Conservation (phyloP, 2,329 filamentous ascomycete genomes). For the Beauveria scarabaeidicola region DNA sequence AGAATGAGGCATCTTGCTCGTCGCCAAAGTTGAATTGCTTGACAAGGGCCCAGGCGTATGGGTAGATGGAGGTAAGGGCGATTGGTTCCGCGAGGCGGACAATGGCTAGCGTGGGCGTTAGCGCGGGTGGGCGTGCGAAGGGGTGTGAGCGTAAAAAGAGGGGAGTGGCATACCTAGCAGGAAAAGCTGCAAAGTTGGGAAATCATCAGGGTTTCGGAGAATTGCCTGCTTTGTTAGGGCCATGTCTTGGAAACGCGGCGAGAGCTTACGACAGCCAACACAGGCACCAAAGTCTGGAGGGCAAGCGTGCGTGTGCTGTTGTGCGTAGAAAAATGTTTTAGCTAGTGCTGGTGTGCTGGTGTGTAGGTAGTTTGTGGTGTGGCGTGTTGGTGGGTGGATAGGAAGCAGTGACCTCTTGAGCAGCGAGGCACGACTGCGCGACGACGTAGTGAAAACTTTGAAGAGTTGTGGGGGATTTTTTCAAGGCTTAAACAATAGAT, state of each 20-base stretch:
- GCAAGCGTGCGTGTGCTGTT: conserved; percentile 17
- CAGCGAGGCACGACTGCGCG: neutral
- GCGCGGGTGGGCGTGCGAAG: conserved; percentile 1
- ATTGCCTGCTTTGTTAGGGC: conserved; percentile 41
- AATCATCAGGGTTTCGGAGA: conserved; percentile 59
- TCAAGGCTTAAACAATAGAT: neutral
- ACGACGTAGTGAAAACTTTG: neutral
- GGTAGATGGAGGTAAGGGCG: conserved; percentile 86
- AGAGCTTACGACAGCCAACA: conserved; percentile 37
- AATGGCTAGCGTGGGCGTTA: conserved; percentile 52
- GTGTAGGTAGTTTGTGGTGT: neutral
- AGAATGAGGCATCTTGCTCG: conserved; percentile 72
- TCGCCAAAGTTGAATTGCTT: conserved; percentile 66
- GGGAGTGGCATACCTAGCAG: conserved; percentile 57
- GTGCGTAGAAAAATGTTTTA: conserved; percentile 12
- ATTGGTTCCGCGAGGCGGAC: conserved; percentile 89
- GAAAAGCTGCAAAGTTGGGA: conserved; percentile 75
- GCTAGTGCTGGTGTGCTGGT: neutral
- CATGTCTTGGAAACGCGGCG: conserved; percentile 37
- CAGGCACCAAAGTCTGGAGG: conserved; percentile 21
- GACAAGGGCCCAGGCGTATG: conserved; percentile 80
- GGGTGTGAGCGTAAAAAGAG: neutral
- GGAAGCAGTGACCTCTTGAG: neutral
- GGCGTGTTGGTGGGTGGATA: neutral
- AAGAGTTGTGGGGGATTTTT: neutral